Percentiles rank a stretch among this genome's conserved stretches.
Evolutionary conservation across 176 grass and related monocot genomes (phyloP).

Genomic region (Aegilops speltoides): DNA sequence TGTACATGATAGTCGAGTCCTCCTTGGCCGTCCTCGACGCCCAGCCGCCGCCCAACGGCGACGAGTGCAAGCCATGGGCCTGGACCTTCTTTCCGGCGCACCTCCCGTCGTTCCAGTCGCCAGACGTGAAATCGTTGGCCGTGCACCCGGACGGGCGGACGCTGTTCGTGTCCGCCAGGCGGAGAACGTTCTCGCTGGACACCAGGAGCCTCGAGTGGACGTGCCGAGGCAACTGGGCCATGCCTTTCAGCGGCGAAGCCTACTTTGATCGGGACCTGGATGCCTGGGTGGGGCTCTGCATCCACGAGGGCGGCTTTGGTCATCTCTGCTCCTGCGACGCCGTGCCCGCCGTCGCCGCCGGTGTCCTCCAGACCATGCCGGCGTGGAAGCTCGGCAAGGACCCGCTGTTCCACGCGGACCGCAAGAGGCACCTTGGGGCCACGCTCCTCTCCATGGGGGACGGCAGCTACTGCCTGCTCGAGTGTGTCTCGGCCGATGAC

Average conservation of each 20-base stretch:
- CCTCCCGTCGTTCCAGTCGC: not conserved
- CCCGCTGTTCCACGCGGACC: not conserved
- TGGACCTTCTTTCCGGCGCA: not conserved
- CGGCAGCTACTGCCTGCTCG: conserved; percentile 1
- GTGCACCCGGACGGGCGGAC: conserved; percentile 2
- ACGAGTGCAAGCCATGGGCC: not conserved
- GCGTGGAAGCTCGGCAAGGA: conserved; percentile 15
- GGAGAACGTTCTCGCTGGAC: not conserved
- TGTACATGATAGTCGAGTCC: not conserved
- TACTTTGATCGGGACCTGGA: not conserved
- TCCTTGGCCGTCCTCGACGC: not conserved
- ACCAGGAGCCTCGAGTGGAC: not conserved
- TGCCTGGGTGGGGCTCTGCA: conserved; percentile 15
- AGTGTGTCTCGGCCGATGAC: not conserved
- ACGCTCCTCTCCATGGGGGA: conserved; percentile 5
- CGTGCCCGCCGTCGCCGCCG: not conserved
- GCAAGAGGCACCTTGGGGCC: not conserved
- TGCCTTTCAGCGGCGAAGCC: not conserved
- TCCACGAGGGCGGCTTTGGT: not conserved
- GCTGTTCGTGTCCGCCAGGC: not conserved
- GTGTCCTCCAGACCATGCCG: not conserved
- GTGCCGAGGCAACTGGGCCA: not conserved
- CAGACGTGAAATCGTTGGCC: not conserved
- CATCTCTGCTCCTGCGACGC: not conserved
- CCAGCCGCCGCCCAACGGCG: not conserved